A percentile compares a stretch with the other conserved stretches of the same genome.
These are phyloP conservation scores for Urtica urens DNA, from an alignment of 306 rosid genomes.

Conservation along the genomic window DNA sequence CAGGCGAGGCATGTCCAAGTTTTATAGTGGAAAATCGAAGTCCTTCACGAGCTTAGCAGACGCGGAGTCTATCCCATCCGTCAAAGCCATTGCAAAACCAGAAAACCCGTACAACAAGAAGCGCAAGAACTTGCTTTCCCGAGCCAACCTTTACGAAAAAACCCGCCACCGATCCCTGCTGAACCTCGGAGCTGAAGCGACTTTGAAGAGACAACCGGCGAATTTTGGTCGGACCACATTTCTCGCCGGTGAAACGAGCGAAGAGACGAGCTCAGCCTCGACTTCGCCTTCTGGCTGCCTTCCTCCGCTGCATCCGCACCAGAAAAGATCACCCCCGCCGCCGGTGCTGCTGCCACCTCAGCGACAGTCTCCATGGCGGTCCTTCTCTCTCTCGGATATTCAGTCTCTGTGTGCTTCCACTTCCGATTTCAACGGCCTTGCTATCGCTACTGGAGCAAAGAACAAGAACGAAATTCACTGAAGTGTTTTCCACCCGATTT, in stretches of 20 bases:
- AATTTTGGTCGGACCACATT: conserved; percentile 31
- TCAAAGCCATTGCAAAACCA: conserved; percentile 62
- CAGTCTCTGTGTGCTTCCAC: conserved; percentile 27
- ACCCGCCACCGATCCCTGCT: conserved; percentile 25
- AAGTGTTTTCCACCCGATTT: conserved; percentile 12
- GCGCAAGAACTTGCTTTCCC: conserved; percentile 56
- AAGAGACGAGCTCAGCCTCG: conserved; percentile 34
- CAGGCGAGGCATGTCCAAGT: conserved; percentile 88
- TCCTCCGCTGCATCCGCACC: conserved; percentile 60
- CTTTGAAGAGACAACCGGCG: conserved; percentile 43
- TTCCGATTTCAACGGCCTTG: conserved; percentile 37
- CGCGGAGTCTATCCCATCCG: conserved; percentile 28
- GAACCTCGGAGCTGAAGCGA: conserved; percentile 24
- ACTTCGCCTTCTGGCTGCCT: conserved; percentile 38
- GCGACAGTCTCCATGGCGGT: conserved; percentile 37
- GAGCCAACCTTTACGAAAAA: conserved; percentile 22
- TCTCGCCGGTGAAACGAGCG: conserved; percentile 18
- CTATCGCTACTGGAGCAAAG: conserved; percentile 34
- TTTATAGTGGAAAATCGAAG: conserved; percentile 82
- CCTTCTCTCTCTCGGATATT: conserved; percentile 62
- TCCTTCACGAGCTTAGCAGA: conserved; percentile 79
- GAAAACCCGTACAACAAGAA: conserved; percentile 67
- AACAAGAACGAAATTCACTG: conserved; percentile 24
- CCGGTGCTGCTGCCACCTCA: conserved; percentile 23
- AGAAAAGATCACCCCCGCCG: conserved; percentile 20